These are phyloP conservation scores for Penicillium sp. DNA, from an alignment of 2,329 filamentous ascomycete genomes.

Conservation along the genomic window DNA sequence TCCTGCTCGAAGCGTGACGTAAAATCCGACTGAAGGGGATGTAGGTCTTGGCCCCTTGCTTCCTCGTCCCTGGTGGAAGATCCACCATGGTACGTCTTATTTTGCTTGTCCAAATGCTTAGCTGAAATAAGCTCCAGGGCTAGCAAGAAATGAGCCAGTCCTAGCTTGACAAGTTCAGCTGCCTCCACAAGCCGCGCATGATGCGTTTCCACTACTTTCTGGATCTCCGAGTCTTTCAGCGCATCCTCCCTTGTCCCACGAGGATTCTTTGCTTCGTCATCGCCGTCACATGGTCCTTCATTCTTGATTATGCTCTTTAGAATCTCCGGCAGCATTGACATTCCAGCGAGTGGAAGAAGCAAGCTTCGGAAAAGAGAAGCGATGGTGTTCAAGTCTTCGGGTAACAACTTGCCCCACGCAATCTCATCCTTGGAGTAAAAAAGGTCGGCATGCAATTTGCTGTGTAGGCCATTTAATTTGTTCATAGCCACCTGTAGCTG, in stretches of 20 bases:
- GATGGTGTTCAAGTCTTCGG: slow-evolving; percentile 65
- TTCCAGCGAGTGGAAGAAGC: slow-evolving; percentile 66
- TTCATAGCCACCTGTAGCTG: slow-evolving; percentile 41
- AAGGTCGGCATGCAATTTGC: slow-evolving; percentile 67
- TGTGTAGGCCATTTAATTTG: slow-evolving; percentile 60
- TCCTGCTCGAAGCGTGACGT: slow-evolving; percentile 55
- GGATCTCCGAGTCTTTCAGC: slow-evolving; percentile 24
- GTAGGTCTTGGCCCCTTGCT: slow-evolving; percentile 53
- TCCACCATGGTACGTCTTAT: slow-evolving; percentile 46
- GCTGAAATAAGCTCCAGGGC: slow-evolving; percentile 49
- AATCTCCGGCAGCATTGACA: slow-evolving; percentile 71
- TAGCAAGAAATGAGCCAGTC: slow-evolving; percentile 64
- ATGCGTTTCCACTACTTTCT: slow-evolving; percentile 33
- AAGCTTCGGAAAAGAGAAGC: slow-evolving; percentile 63
- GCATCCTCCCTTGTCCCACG: slow-evolving; percentile 14
- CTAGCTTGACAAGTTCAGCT: slow-evolving; percentile 60
- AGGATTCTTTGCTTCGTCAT: not conserved
- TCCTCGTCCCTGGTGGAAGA: slow-evolving; percentile 47
- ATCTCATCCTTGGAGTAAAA: slow-evolving; percentile 73
- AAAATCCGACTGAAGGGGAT: slow-evolving; percentile 63
- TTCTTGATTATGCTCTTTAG: slow-evolving; percentile 50
- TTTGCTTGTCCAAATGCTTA: slow-evolving; percentile 34
- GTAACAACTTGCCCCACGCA: slow-evolving; percentile 70
- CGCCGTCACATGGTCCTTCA: slow-evolving; percentile 22
- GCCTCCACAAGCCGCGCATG: slow-evolving; percentile 61